Evolutionary conservation across 148 eudicot species (phyloP), one percentile per base, ranked within the genome.

Genomic region (Rheum nobile): DNA sequence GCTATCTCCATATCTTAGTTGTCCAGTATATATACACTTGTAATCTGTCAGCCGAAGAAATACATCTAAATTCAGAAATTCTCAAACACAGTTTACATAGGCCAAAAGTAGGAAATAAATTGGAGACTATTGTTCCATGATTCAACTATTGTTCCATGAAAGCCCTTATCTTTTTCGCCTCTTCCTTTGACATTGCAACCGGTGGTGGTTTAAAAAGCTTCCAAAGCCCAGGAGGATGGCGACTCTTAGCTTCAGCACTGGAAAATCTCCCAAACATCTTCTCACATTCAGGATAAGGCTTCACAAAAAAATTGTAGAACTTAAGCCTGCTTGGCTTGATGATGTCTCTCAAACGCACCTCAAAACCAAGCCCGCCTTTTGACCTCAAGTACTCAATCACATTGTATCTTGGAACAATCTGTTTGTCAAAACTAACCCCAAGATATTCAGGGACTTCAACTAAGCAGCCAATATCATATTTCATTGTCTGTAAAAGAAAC

Each of bases 211-310:
- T 84, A 67, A 92, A 86, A 77, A 87, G 86, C 81, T 88, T 87
- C 97, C 96, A 90, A 72, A 93, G 79, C 42, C 95, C 98, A 61
- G 78, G 80, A 17, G 96, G 90, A 86, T 91, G 93, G n/a, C 67
- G 87, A 31, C 71, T 78, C 79, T 73, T 79, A 17, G 74, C 78
- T 61, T 77, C 81, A 63, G 42, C 77, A 79, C 72, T 78, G 6
- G 84, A 80, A 86, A 85, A 94, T 52, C 88, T 82, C 19, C 96
- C 89, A 79, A 79, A 94, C 74, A 94, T 72, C 67, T 88, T 81
- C 77, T 91, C 97, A 78, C 97, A 91, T 67, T 91, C 97, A 0
- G 98, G 96, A 75, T 94, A 94, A 1, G 98, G 98, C 86, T 94
- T 94, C 26, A 94, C 98, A 81, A 85, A 94, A 39, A 88, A 81